Evolutionary conservation across 495 filamentous ascomycete genomes (phyloP), one percentile per base, ranked within the genome.

Genomic region (Hyaloscypha hepaticicola): DNA sequence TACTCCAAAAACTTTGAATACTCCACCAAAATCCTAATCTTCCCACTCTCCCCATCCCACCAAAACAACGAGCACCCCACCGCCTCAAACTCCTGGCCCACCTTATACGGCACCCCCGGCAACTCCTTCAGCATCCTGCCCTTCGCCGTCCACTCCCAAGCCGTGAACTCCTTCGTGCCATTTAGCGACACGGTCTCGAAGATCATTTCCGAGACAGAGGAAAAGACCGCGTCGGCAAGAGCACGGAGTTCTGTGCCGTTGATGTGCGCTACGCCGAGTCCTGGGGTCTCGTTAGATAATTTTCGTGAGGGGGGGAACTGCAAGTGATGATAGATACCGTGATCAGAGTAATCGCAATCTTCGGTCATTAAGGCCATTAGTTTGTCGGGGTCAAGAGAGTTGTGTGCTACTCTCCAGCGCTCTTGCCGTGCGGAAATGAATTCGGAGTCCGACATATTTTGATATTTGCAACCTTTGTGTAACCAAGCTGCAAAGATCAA

Each of bases 51-150:
- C 14, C 19, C 29, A 45, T 34, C 56, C 56, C 56, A 58, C 56
- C 56, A 58, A 24, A 58, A 58, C 29, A 58, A 45, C 16, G 56
- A 58, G 31, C 56, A 58, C 1, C 56, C 56, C 29, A 16, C 26
- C 56, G 33, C 33, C 31, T 33, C 33, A 5, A 58, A 22, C 29
- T 22, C n/a, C 21, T 45, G 26, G 12, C 56, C 56, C 41, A 58
- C 56, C 2, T 3, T 28, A 1, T 22, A 22, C 16, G 56, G 56
- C 14, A 58, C 29, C 4, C 56, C 56, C n/a, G 56, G 56, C 31
- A 58, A 41, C 24, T 58, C 56, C 16, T 41, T 58, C 27, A 12
- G 14, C 33, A 58, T 8, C 8, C 2, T 22, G 3, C 56, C 56
- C 19, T 34, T 31, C 14, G 56, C 29, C 3, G 27, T 58, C 56